phyloP scores from a whole-genome alignment of 345 rosid species.

The Melaleuca alternifolia region DNA sequence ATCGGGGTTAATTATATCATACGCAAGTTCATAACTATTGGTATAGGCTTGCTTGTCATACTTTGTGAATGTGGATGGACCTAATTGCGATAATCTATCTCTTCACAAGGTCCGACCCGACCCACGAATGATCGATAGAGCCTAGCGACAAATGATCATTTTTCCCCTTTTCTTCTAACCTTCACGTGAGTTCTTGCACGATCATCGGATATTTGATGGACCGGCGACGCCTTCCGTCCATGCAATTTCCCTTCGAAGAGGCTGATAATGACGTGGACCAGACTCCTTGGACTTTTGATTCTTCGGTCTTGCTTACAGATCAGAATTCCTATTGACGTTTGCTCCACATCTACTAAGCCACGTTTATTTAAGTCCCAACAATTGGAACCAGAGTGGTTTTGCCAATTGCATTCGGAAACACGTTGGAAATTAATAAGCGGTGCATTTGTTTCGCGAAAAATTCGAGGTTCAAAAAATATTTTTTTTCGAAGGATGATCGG shows the following conservation, averaged over 20 bases:
- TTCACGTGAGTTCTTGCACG: background rate
- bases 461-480: no score
- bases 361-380: background rate
- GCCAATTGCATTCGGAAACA: no score
- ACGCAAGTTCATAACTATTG: background rate
- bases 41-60: background rate
- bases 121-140: background rate
- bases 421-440: no score
- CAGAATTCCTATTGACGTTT: background rate
- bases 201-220: background rate
- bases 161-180: background rate
- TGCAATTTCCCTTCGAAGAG: background rate
- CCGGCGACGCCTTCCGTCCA: background rate
- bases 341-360: background rate
- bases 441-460: no score
- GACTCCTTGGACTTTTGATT: background rate
- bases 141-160: no score
- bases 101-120: background rate
- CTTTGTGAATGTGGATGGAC: background rate
- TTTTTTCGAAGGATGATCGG: no score
- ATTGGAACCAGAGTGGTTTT: background rate
- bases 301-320: background rate
- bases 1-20: rapidly evolving
- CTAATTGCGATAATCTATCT: background rate
- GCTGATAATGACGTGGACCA: background rate